These are phyloP conservation scores for Vaccinium corymbosum DNA, from an alignment of 148 eudicot species.

Conservation along the genomic window DNA sequence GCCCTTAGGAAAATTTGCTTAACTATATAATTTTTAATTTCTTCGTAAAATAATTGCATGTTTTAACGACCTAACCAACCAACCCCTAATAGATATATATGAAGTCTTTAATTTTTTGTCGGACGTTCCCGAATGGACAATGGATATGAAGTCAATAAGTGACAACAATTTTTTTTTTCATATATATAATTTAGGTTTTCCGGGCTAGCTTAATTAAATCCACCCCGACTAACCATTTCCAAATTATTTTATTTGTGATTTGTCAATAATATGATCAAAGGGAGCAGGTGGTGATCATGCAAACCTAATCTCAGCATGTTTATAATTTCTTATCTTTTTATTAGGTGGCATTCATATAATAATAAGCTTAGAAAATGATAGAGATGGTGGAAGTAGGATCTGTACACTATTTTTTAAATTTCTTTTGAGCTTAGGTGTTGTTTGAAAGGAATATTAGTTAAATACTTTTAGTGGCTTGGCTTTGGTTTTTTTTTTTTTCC, in stretches of 20 bases:
- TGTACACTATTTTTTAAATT: background rate
- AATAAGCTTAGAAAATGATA: background rate
- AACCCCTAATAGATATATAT: background rate
- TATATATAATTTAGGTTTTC: too few species aligned
- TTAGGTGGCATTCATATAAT: background rate
- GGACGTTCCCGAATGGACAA: background rate
- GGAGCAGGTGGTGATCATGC: background rate
- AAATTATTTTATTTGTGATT: background rate
- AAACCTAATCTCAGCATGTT: conserved; percentile 5
- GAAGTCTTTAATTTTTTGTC: background rate
- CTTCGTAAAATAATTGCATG: background rate
- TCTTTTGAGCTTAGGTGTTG: background rate
- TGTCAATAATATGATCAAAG: background rate
- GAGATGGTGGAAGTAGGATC: background rate
- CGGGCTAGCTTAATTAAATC: too few species aligned
- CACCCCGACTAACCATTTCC: background rate
- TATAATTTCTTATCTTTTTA: background rate
- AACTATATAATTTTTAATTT: background rate
- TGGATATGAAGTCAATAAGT: background rate
- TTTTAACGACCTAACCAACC: background rate
- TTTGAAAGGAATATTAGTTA: too few species aligned
- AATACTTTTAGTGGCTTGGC: too few species aligned
- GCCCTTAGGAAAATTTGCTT: background rate
- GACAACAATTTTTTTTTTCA: background rate
- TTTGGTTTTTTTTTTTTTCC: too few species aligned